A percentile compares a stretch with the other conserved stretches of the same genome.
Evolutionary conservation across 495 filamentous ascomycete genomes (phyloP).

Genomic region (Aspergillus biplanus): DNA sequence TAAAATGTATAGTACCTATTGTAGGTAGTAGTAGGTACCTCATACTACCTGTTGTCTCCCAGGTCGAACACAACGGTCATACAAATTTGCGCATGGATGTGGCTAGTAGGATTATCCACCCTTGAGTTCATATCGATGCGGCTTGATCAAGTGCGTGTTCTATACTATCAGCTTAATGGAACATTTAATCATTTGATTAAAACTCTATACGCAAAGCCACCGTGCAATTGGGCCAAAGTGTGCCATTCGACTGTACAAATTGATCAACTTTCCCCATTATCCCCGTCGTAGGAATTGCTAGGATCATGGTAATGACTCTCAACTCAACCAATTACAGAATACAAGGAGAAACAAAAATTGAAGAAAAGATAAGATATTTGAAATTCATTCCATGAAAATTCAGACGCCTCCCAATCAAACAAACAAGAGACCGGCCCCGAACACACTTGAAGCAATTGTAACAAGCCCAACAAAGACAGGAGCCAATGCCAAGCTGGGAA

Average conservation of each 20-base stretch:
- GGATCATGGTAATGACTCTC: conserved; percentile 5
- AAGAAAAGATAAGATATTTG: conserved; percentile 16
- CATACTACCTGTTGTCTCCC: too few relatives aligned
- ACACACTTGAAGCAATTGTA: conserved; percentile 61
- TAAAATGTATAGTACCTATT: too few relatives aligned
- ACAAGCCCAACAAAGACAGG: conserved; percentile 58
- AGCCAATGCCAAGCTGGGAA: conserved; percentile 52
- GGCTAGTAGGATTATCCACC: too few relatives aligned
- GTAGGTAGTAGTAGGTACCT: too few relatives aligned
- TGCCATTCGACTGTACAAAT: conserved; percentile 28
- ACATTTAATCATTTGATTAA: conserved; percentile 16
- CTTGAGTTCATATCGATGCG: too few relatives aligned
- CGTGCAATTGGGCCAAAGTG: conserved; percentile 12
- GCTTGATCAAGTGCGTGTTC: too few relatives aligned
- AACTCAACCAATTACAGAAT: conserved; percentile 19
- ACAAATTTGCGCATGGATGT: too few relatives aligned
- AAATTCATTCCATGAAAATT: conserved; percentile 3
- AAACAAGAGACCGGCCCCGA: conserved; percentile 62
- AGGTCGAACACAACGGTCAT: too few relatives aligned
- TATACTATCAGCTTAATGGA: too few relatives aligned
- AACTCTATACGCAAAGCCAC: conserved; percentile 21
- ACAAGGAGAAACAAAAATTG: conserved; percentile 26
- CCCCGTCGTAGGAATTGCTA: not conserved
- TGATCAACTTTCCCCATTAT: not conserved
- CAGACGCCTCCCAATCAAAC: conserved; percentile 31